phyloP scores from a whole-genome alignment of 169 alveolate genomes.

The Plasmodium billcollinsi region DNA sequence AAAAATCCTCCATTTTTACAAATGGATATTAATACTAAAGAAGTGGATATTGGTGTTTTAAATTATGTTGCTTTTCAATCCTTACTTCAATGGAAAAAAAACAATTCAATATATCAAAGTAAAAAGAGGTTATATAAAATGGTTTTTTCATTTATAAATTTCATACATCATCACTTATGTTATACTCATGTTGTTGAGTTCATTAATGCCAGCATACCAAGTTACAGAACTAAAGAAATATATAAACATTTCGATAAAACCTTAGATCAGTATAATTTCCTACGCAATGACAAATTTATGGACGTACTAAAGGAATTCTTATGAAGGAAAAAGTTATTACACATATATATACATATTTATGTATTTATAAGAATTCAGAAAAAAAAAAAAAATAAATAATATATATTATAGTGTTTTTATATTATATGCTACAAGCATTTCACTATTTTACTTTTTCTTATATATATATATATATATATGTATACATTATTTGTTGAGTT shows the following conservation, averaged over 20 bases:
- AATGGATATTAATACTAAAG: conserved; percentile 49
- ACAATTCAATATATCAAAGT: conserved; percentile 72
- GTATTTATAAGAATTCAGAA: too few species aligned
- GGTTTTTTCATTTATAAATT: conserved; percentile 61
- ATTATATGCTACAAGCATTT: too few species aligned
- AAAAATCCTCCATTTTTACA: conserved; percentile 53
- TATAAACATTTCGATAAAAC: conserved; percentile 74
- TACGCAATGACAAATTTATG: conserved; percentile 69
- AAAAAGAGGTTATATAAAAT: conserved; percentile 59
- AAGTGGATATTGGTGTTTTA: conserved; percentile 68
- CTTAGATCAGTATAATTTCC: conserved; percentile 42
- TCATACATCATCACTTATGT: conserved; percentile 71
- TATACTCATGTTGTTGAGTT: conserved; percentile 72
- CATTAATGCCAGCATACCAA: conserved; percentile 67
- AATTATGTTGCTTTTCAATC: conserved; percentile 69
- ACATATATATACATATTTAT: too few species aligned
- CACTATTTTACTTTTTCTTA: too few species aligned
- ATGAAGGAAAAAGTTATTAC: conserved; percentile 3
- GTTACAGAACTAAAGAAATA: conserved; percentile 72
- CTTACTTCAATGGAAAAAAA: conserved; percentile 71
- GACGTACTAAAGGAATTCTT: conserved; percentile 58
- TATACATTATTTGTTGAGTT: too few species aligned
- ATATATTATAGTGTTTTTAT: too few species aligned
- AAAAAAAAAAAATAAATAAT: too few species aligned
- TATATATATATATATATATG: too few species aligned